A percentile compares a stretch with the other conserved stretches of the same genome.
Evolutionary conservation across 2,329 filamentous ascomycete genomes (phyloP).

Genomic region (Clonostachys sp.): DNA sequence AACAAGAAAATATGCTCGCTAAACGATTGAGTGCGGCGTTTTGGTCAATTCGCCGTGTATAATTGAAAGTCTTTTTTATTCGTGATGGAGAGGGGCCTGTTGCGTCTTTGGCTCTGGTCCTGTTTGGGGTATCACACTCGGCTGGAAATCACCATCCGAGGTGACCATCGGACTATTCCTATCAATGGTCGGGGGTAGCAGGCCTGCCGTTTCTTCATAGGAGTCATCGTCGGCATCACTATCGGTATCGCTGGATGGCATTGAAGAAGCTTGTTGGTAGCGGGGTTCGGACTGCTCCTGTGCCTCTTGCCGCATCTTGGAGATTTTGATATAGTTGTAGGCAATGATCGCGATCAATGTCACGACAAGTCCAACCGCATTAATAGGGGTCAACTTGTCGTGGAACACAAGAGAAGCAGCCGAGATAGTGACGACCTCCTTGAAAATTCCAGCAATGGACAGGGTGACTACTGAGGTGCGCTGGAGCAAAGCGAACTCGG

Average conservation of each 20-base stretch:
- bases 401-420: slow-evolving; percentile 85
- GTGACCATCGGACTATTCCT: slow-evolving; percentile 28
- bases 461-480: slow-evolving; percentile 94
- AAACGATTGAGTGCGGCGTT: slow-evolving; percentile 1
- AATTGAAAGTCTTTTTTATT: background rate
- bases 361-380: slow-evolving; percentile 79
- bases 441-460: slow-evolving; percentile 96
- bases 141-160: slow-evolving; percentile 32
- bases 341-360: slow-evolving; percentile 81
- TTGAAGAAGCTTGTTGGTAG: slow-evolving; percentile 20
- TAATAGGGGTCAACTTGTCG: slow-evolving; percentile 81
- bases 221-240: slow-evolving; percentile 35
- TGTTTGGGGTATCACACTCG: slow-evolving; percentile 17
- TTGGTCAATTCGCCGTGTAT: background rate
- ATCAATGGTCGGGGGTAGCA: slow-evolving; percentile 32
- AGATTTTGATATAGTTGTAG: slow-evolving; percentile 95
- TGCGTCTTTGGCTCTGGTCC: background rate
- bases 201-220: slow-evolving; percentile 37
- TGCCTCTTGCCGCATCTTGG: slow-evolving; percentile 80
- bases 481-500: slow-evolving; percentile 91
- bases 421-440: slow-evolving; percentile 93
- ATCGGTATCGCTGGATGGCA: slow-evolving; percentile 26
- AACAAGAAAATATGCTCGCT: slow-evolving; percentile 2
- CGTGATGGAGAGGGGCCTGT: slow-evolving; percentile 6
- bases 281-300: slow-evolving; percentile 34